Base-by-base conservation (phyloP, 345 rosid species). In the Citrus cavaleriei region DNA sequence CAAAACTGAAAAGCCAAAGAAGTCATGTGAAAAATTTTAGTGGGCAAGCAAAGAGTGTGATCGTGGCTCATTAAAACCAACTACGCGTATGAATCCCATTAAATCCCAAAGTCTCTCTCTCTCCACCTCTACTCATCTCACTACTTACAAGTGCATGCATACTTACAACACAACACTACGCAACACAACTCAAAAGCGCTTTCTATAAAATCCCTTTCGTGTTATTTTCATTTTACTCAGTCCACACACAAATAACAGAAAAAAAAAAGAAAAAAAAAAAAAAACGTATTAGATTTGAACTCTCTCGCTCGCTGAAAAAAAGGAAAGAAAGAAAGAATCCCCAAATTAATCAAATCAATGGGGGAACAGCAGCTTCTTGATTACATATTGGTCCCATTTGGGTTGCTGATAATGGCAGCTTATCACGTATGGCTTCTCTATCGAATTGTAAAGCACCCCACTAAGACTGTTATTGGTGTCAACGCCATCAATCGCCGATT, bases 401-500 rank as follows among this genome's bases (percentile, higher is more conserved):
- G 98, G 12, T 38, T 93, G 49, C 55, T 81, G 32, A 54, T 87
- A 58, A 87, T 93, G 95, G 18, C 75, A 7, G 80, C 84, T 0
- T 95, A 92, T 81, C 98, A 95, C 79, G 1, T 85, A 2, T 95
- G 98, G 98, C 98, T 95, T 70, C 87, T 95, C 80, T 58, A 79
- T 68, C 86, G 89, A 3, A 81, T 95, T 78, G 13, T 93, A 5
- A 80, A 80, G 72, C 88, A 85, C 71, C 98, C 98, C n/a, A 81
- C 84, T 75, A 84, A 83, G 42, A 95, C 98, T 54, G 87, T 91
- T 68, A 78, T 95, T 74, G 97, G 97, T 60, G 75, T 95, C 38
- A 95, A 95, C 54, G 88, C 97, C 76, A 81, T 92, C 81, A 93
- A 90, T 76, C 97, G 98, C 83, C 89, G 95, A 76, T 91, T 87